Conservation (phyloP, 177 flowering plant species). For the Vitis hybrid region DNA sequence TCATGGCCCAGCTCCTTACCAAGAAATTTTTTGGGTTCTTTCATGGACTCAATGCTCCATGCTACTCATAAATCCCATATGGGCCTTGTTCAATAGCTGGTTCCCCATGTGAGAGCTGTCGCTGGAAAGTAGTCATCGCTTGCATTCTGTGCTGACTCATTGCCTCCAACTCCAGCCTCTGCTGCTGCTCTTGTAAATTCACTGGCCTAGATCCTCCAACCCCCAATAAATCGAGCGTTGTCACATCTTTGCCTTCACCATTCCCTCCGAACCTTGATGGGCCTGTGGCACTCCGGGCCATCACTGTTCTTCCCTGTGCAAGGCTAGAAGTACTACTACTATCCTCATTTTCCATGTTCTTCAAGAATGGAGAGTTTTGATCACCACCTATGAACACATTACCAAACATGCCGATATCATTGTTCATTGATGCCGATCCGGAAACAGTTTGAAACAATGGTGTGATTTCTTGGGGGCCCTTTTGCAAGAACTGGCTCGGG, state of each 20-base stretch:
- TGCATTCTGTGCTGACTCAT: slow-evolving; percentile 39
- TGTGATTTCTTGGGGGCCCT: slow-evolving; percentile 31
- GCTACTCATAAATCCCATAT: slow-evolving; percentile 46
- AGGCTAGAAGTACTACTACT: slow-evolving; percentile 8
- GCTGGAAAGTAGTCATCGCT: slow-evolving; percentile 34
- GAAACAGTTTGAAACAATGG: slow-evolving; percentile 18
- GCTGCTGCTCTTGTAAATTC: slow-evolving; percentile 41
- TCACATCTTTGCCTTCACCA: slow-evolving; percentile 30
- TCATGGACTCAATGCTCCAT: background rate
- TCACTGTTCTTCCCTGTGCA: slow-evolving; percentile 2
- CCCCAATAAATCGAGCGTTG: slow-evolving; percentile 68
- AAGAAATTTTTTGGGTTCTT: background rate
- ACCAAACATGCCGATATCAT: slow-evolving; percentile 45
- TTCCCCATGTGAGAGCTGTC: slow-evolving; percentile 42
- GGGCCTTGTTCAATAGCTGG: slow-evolving; percentile 35
- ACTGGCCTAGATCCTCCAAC: slow-evolving; percentile 43
- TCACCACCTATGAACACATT: slow-evolving; percentile 40
- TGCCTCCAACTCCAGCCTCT: slow-evolving; percentile 32
- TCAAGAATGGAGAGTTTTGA: slow-evolving; percentile 24
- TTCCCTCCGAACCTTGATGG: slow-evolving; percentile 34
- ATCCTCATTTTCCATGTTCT: slow-evolving; percentile 22
- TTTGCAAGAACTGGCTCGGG: slow-evolving; percentile 35
- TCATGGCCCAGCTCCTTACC: slow-evolving; percentile 8
- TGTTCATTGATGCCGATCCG: slow-evolving; percentile 18
- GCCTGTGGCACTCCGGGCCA: slow-evolving; percentile 15